Percentiles rank a stretch among this genome's conserved stretches.
Evolutionary conservation across 208 protist species (phyloP).

Genomic region (Trypanosomatidae sp.): DNA sequence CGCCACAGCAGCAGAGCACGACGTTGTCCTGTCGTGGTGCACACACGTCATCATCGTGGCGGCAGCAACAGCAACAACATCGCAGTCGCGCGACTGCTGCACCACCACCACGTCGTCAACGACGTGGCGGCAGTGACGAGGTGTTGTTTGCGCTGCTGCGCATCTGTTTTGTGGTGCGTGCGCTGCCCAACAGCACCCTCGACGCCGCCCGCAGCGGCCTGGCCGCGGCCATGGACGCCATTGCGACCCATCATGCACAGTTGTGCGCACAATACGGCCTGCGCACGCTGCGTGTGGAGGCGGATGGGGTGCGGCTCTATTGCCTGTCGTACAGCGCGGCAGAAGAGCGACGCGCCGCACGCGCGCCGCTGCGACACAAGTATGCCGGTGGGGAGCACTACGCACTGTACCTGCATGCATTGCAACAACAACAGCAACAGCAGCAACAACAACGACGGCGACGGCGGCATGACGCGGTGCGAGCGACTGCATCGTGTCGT

Average conservation of each 20-base stretch:
- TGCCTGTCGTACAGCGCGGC: slow-evolving; percentile 38
- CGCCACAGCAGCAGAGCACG: too few relatives aligned
- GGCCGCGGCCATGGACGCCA: slow-evolving; percentile 26
- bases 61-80: too few relatives aligned
- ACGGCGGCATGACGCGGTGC: too few relatives aligned
- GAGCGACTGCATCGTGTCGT: too few relatives aligned
- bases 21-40: too few relatives aligned
- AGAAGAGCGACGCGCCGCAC: slow-evolving; percentile 36
- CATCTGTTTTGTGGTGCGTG: slow-evolving; percentile 51
- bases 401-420: slow-evolving; percentile 20
- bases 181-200: slow-evolving; percentile 30
- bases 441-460: too few relatives aligned
- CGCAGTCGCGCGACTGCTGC: too few relatives aligned
- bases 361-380: slow-evolving; percentile 41
- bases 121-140: too few relatives aligned
- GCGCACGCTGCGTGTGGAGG: slow-evolving; percentile 38
- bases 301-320: slow-evolving; percentile 37
- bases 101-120: too few relatives aligned
- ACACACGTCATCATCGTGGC: too few relatives aligned
- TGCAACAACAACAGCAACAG: too few relatives aligned
- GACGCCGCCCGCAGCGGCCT: slow-evolving; percentile 46
- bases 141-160: slow-evolving; percentile 25
- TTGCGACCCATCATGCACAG: slow-evolving; percentile 26
- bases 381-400: slow-evolving; percentile 61
- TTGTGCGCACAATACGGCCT: slow-evolving; percentile 22